Percentiles rank a stretch among this genome's conserved stretches.
These are phyloP conservation scores for Phytophthora ohioensis DNA, from an alignment of 352 stramenopile genomes.

Conservation along the genomic window DNA sequence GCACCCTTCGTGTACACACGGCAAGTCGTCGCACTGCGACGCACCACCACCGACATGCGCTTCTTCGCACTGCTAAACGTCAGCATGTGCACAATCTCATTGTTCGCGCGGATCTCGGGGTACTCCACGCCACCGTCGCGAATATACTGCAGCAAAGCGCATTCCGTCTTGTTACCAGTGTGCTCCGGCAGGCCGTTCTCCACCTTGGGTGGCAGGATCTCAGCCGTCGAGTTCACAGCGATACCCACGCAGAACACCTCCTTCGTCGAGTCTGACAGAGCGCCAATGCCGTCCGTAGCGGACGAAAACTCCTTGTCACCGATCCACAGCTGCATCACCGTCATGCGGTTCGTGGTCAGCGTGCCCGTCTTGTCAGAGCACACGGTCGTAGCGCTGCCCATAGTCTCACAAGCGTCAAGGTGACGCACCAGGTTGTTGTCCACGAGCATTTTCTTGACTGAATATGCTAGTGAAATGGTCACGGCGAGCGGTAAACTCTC, in stretches of 20 bases:
- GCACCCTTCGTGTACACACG: slow-evolving; percentile 73
- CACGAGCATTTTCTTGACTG: slow-evolving; percentile 89
- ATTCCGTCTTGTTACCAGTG: slow-evolving; percentile 79
- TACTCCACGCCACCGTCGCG: slow-evolving; percentile 63
- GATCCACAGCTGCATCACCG: slow-evolving; percentile 87
- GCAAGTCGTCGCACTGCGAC: slow-evolving; percentile 47
- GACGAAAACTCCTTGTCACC: slow-evolving; percentile 59
- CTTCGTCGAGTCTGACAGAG: slow-evolving; percentile 46
- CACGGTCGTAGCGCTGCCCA: slow-evolving; percentile 95
- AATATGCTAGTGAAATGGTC: slow-evolving; percentile 95
- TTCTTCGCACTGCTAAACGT: slow-evolving; percentile 77
- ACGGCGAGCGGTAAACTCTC: slow-evolving; percentile 96
- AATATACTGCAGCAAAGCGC: slow-evolving; percentile 63
- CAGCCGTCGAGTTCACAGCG: slow-evolving; percentile 65
- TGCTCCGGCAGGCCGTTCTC: slow-evolving; percentile 62
- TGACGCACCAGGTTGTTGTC: slow-evolving; percentile 91
- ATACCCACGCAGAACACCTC: slow-evolving; percentile 55
- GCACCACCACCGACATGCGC: slow-evolving; percentile 74
- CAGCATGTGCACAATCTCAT: slow-evolving; percentile 64
- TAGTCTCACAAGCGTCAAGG: slow-evolving; percentile 89
- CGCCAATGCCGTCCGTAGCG: slow-evolving; percentile 31
- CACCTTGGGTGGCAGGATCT: slow-evolving; percentile 61
- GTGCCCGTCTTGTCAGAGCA: slow-evolving; percentile 96
- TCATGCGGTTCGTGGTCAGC: slow-evolving; percentile 98
- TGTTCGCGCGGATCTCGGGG: slow-evolving; percentile 44